Evolutionary conservation across 306 rosid species (phyloP).

Genomic region (Prinsepia uniflora): DNA sequence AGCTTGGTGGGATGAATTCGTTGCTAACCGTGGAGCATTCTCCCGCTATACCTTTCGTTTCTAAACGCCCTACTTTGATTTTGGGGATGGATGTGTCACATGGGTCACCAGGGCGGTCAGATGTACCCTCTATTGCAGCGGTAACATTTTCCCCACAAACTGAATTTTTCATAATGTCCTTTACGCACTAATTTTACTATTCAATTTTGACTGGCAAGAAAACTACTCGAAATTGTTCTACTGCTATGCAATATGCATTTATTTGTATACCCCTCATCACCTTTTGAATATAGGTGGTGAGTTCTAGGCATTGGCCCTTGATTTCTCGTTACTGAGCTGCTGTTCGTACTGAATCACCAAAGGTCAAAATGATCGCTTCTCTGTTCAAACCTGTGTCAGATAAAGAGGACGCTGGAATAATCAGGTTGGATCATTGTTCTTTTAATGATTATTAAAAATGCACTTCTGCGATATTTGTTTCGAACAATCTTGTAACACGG

Average conservation of each 20-base stretch:
- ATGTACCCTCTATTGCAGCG: conserved; percentile 48
- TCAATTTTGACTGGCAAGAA: neutral
- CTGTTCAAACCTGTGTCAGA: conserved; percentile 63
- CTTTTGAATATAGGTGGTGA: conserved; percentile 54
- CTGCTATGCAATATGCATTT: neutral
- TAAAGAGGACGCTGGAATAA: conserved; percentile 61
- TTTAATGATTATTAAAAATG: neutral
- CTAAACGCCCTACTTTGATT: conserved; percentile 35
- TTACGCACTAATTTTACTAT: neutral
- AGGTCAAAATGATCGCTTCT: conserved; percentile 77
- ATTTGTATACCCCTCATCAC: neutral
- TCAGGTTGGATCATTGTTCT: conserved; percentile 37
- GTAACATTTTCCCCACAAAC: conserved; percentile 15
- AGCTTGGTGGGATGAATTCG: conserved; percentile 51
- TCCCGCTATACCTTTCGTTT: conserved; percentile 29
- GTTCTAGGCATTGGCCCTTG: conserved; percentile 85
- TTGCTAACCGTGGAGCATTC: conserved; percentile 22
- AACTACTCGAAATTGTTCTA: neutral
- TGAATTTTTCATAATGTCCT: neutral
- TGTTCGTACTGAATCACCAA: conserved; percentile 80
- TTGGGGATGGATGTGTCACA: conserved; percentile 56
- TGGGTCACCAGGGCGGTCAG: conserved; percentile 41
- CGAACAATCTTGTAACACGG: neutral
- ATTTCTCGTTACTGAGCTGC: conserved; percentile 81
- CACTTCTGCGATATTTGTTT: neutral